Conservation (phyloP, 2,329 filamentous ascomycete species). For the Dissoconium aciculare region DNA sequence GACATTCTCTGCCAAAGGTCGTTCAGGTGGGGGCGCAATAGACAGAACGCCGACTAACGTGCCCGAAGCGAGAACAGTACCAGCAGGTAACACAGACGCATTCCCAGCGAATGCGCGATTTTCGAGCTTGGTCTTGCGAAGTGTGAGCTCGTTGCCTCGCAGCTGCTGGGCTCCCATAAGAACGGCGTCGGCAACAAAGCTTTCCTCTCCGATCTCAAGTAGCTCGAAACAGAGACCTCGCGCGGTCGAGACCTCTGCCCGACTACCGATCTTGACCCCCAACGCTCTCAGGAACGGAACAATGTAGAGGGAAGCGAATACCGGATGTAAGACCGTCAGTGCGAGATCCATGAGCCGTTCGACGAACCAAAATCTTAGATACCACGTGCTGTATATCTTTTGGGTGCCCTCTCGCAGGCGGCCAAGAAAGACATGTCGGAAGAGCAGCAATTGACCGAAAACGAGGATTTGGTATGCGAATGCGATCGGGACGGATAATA, state of each 20-base stretch:
- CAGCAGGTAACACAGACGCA: constrained; percentile 13
- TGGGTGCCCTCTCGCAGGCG: constrained; percentile 10
- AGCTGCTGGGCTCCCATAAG: constrained; percentile 11
- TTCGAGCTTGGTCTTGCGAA: constrained; percentile 15
- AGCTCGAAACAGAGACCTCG: constrained; percentile 13
- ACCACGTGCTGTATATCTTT: constrained; percentile 13
- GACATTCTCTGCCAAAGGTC: constrained; percentile 8
- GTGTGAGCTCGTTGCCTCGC: constrained; percentile 11
- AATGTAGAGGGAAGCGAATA: constrained; percentile 16
- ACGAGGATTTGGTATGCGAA: constrained; percentile 12
- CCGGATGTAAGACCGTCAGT: constrained; percentile 13
- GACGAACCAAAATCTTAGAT: constrained; percentile 14
- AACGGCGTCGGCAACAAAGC: constrained; percentile 14
- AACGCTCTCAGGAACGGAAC: constrained; percentile 13
- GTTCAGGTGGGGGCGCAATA: constrained; percentile 10
- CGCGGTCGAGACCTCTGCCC: constrained; percentile 14
- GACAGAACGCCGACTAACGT: constrained; percentile 15
- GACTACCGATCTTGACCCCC: constrained; percentile 15
- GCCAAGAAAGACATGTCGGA: constrained; percentile 11
- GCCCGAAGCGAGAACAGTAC: constrained; percentile 12
- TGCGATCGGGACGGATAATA: constrained; percentile 11
- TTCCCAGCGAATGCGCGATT: constrained; percentile 14
- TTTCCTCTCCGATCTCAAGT: constrained; percentile 13
- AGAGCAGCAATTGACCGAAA: constrained; percentile 11
- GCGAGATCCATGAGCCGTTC: constrained; percentile 16